phyloP scores from a whole-genome alignment of 164 flowering plant genomes.

The Berberis vulgaris region DNA sequence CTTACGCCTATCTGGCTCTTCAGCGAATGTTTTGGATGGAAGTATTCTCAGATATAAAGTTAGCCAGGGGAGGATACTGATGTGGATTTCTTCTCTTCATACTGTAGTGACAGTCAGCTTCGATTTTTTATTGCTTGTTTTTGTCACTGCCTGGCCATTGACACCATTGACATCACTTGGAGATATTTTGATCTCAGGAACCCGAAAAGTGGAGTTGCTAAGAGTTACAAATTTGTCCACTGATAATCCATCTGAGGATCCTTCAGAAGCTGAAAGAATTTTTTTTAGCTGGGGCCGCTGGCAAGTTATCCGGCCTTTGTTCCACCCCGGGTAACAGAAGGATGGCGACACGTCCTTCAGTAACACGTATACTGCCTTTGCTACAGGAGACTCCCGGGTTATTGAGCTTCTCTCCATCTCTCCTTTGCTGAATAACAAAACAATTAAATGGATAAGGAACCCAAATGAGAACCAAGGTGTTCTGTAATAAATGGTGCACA shows the following conservation, averaged over 20 bases:
- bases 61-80: background rate
- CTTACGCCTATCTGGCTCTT: background rate
- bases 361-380: conserved; percentile 59
- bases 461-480: background rate
- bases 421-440: conserved; percentile 56
- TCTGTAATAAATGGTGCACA: no score
- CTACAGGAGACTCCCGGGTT: conserved; percentile 52
- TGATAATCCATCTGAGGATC: conserved; percentile 34
- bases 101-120: conserved; percentile 51
- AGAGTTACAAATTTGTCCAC: conserved; percentile 30
- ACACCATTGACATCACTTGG: conserved; percentile 11
- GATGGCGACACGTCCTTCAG: conserved; percentile 61
- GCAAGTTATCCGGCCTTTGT: conserved; percentile 79
- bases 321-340: conserved; percentile 79
- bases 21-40: background rate
- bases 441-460: conserved; percentile 3
- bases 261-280: conserved; percentile 30
- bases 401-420: conserved; percentile 59
- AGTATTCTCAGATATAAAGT: background rate
- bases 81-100: conserved; percentile 14
- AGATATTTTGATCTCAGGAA: conserved; percentile 25
- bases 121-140: conserved; percentile 18
- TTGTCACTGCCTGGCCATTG: conserved; percentile 12
- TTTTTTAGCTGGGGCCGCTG: conserved; percentile 67
- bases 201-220: conserved; percentile 38